phyloP scores from a whole-genome alignment of 2,329 filamentous ascomycete genomes.

The Penicillium brasilianum region DNA sequence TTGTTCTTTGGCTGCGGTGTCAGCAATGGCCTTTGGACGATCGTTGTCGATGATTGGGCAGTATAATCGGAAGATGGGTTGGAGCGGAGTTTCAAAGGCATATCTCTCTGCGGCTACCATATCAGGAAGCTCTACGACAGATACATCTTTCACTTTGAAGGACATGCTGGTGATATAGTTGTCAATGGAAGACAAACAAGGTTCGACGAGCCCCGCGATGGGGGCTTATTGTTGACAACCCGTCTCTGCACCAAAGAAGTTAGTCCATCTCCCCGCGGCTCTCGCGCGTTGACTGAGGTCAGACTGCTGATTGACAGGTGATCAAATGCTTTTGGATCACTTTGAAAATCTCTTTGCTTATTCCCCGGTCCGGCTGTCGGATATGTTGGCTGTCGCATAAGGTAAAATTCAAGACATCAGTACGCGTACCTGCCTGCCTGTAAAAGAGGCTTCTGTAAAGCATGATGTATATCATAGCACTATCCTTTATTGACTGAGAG shows the following conservation, averaged over 20 bases:
- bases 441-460: too few species aligned
- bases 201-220: neutral
- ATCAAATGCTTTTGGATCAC: neutral
- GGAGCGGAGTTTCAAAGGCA: conserved; percentile 10
- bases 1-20: neutral
- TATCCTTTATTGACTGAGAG: too few species aligned
- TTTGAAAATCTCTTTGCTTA: neutral
- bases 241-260: neutral
- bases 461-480: neutral
- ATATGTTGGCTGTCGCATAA: too few species aligned
- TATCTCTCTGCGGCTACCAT: conserved; percentile 10
- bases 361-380: too few species aligned
- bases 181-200: neutral
- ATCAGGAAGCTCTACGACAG: neutral
- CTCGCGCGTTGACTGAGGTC: neutral
- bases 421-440: too few species aligned
- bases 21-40: neutral
- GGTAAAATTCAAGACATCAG: too few species aligned
- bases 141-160: neutral
- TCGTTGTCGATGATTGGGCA: conserved; percentile 8
- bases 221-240: neutral
- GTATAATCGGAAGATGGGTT: conserved; percentile 11
- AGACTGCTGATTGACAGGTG: neutral
- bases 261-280: neutral
- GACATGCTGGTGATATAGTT: neutral